phyloP scores from a whole-genome alignment of 768 basidiomycete species.

The Auricularia auricula-judae region DNA sequence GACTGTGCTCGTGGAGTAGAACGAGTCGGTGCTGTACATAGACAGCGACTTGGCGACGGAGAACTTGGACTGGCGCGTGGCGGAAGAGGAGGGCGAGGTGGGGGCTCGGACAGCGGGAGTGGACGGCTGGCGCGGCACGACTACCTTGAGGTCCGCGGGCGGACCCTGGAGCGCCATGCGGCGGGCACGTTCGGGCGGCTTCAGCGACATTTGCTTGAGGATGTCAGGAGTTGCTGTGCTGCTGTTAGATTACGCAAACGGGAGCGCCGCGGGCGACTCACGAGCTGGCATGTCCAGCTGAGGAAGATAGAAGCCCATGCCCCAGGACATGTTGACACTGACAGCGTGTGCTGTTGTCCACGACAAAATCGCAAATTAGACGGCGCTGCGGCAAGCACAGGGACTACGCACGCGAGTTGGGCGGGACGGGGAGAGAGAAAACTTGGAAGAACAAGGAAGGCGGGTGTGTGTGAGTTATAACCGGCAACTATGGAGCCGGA shows the following conservation, averaged over 20 bases:
- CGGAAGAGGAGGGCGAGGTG: neutral
- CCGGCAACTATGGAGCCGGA: too few relatives aligned
- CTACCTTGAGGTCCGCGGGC: neutral
- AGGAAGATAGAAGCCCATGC: neutral
- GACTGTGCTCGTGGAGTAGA: neutral
- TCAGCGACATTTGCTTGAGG: neutral
- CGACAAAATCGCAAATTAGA: too few relatives aligned
- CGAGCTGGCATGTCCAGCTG: neutral
- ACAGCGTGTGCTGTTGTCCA: too few relatives aligned
- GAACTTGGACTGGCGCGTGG: neutral
- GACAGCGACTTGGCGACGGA: slow-evolving; percentile 1
- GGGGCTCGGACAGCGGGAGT: neutral
- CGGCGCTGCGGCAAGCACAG: too few relatives aligned
- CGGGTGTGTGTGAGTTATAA: too few relatives aligned
- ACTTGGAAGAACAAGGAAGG: too few relatives aligned
- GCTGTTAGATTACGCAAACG: neutral
- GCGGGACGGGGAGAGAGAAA: too few relatives aligned
- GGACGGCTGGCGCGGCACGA: neutral
- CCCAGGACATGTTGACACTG: neutral
- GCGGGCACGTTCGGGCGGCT: neutral
- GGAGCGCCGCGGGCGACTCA: neutral
- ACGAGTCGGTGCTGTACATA: slow-evolving; percentile 1
- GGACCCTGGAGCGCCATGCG: neutral
- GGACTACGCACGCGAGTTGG: too few relatives aligned
- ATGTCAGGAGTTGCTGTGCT: neutral